Conservation (phyloP, 495 filamentous ascomycete genomes). For the Penicillium manginii region DNA sequence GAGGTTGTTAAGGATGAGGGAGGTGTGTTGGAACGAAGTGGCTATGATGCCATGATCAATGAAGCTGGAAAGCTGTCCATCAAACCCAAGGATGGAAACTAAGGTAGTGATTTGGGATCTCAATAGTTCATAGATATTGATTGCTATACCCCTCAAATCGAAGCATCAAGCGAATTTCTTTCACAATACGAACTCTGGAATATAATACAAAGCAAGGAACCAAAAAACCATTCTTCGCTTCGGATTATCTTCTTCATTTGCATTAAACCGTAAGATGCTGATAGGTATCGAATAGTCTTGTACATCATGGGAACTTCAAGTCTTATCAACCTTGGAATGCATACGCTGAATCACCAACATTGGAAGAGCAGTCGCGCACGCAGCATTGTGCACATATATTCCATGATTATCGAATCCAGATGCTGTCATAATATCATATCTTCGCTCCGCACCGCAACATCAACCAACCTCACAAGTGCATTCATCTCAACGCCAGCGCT, state of each 20-base stretch:
- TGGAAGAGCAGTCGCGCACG: neutral
- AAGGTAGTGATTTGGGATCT: slow-evolving; percentile 1
- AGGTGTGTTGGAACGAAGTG: slow-evolving; percentile 52
- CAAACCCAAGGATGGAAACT: slow-evolving; percentile 32
- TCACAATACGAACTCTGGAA: neutral
- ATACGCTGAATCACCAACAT: neutral
- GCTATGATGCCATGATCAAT: slow-evolving; percentile 59
- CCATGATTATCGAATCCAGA: neutral
- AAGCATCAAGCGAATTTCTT: neutral
- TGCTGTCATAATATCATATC: slow-evolving; percentile 1
- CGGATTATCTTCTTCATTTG: neutral
- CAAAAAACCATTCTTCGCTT: neutral
- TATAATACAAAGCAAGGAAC: neutral
- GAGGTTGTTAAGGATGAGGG: slow-evolving; percentile 53
- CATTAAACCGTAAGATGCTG: neutral
- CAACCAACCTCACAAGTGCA: slow-evolving; percentile 15
- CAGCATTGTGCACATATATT: slow-evolving; percentile 1
- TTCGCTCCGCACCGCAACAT: neutral
- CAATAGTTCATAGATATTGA: neutral
- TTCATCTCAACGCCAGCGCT: slow-evolving; percentile 6
- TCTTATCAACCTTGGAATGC: neutral
- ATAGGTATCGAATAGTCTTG: neutral
- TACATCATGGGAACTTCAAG: neutral
- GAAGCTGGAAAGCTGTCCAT: slow-evolving; percentile 53
- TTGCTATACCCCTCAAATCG: neutral